Conservation (phyloP, 495 filamentous ascomycete genomes). For the Elaphomyces granulatus region DNA sequence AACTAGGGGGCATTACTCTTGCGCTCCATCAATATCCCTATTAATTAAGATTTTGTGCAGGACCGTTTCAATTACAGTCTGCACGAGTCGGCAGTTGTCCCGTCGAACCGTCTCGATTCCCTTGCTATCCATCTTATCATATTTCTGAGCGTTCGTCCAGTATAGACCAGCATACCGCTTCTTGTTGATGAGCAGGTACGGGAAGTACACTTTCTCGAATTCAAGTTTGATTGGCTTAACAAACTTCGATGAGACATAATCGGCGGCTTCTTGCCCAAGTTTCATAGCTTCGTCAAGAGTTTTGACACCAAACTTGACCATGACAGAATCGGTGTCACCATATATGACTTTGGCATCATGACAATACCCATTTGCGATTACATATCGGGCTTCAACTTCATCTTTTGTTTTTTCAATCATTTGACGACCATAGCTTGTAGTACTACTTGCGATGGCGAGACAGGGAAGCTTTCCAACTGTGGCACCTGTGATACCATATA, state of each 20-base stretch:
- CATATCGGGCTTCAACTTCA: slow-evolving; percentile 81
- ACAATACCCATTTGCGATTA: slow-evolving; percentile 81
- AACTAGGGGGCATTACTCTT: slow-evolving; percentile 47
- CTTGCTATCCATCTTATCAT: slow-evolving; percentile 99
- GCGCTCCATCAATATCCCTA: slow-evolving; percentile 69
- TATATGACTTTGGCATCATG: slow-evolving; percentile 96
- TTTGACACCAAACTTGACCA: slow-evolving; percentile 93
- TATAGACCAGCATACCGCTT: slow-evolving; percentile 96
- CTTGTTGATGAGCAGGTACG: slow-evolving; percentile 98
- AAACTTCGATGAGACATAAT: slow-evolving; percentile 81
- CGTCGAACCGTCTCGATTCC: slow-evolving; percentile 95
- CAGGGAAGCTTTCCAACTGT: slow-evolving; percentile 94
- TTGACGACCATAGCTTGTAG: slow-evolving; percentile 85
- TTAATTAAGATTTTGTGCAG: slow-evolving; percentile 93
- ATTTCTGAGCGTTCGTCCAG: slow-evolving; percentile 91
- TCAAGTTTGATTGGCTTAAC: slow-evolving; percentile 94
- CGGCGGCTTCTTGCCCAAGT: slow-evolving; percentile 78
- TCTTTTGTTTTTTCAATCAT: slow-evolving; percentile 98
- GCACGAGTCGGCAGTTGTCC: slow-evolving; percentile 91
- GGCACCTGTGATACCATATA: slow-evolving; percentile 94
- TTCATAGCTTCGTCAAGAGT: slow-evolving; percentile 84
- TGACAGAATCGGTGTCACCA: slow-evolving; percentile 98
- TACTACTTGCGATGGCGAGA: slow-evolving; percentile 88
- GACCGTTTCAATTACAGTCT: slow-evolving; percentile 95
- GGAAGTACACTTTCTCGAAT: slow-evolving; percentile 99